phyloP scores from a whole-genome alignment of 805 yeast genomes.

The Hyphopichia homilentoma region DNA sequence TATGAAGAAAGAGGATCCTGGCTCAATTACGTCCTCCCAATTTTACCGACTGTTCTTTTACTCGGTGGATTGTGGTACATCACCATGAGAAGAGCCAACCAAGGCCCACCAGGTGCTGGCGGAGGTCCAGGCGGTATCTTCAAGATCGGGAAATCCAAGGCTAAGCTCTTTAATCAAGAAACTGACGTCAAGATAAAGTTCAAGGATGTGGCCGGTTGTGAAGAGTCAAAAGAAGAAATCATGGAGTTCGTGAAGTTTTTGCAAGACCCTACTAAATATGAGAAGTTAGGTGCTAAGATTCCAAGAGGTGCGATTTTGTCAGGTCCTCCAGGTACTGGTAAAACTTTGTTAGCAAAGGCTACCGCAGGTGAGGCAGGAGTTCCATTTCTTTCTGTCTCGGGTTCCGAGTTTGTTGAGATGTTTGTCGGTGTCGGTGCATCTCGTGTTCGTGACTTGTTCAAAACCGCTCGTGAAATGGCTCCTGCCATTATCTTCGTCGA shows the following conservation, averaged over 20 bases:
- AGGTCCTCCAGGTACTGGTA: conserved; percentile 98
- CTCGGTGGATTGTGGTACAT: conserved; percentile 77
- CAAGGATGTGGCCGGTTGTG: conserved; percentile 91
- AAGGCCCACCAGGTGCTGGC: conserved; percentile 38
- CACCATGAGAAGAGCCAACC: conserved; percentile 49
- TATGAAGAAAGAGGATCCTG: conserved; percentile 69
- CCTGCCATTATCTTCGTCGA: conserved; percentile 90
- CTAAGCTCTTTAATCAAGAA: conserved; percentile 78
- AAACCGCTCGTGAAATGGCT: conserved; percentile 84
- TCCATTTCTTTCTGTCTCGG: conserved; percentile 86
- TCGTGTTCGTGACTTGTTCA: conserved; percentile 87
- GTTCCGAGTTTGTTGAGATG: conserved; percentile 96
- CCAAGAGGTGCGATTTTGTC: conserved; percentile 93
- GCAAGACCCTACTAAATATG: conserved; percentile 81
- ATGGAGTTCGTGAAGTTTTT: conserved; percentile 92
- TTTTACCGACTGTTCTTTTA: conserved; percentile 76
- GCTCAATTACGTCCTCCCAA: conserved; percentile 59
- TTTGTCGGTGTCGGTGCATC: conserved; percentile 96
- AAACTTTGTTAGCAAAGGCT: conserved; percentile 86
- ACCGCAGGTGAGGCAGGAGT: conserved; percentile 97
- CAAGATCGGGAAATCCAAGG: conserved; percentile 74
- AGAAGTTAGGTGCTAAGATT: conserved; percentile 85
- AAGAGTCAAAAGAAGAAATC: conserved; percentile 90
- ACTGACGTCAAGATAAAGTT: conserved; percentile 78
- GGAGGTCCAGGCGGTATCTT: conserved; percentile 55